Conservation (phyloP, 768 basidiomycete genomes). For the Amylocystis lapponica region DNA sequence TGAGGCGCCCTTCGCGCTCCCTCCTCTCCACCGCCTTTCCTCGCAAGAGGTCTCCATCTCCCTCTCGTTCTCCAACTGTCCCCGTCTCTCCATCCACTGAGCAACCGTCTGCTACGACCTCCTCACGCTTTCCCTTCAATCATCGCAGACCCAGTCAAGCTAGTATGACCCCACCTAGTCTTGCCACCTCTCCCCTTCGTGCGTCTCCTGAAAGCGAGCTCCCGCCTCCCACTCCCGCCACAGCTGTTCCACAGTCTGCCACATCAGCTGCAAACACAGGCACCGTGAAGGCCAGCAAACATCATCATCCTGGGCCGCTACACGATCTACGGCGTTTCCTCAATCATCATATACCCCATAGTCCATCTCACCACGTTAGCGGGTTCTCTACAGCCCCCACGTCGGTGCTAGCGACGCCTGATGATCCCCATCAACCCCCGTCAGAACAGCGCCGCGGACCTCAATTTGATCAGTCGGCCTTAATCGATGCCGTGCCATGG, state of each 20-base stretch:
- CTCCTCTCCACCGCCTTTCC: slow-evolving; percentile 22
- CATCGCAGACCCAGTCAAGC: slow-evolving; percentile 14
- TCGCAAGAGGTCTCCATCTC: slow-evolving; percentile 23
- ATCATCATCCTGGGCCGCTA: slow-evolving; percentile 63
- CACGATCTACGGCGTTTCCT: slow-evolving; percentile 94
- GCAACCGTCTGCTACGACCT: slow-evolving; percentile 13
- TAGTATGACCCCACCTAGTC: slow-evolving; percentile 11
- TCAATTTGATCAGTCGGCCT: slow-evolving; percentile 30
- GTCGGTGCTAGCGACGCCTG: slow-evolving; percentile 23
- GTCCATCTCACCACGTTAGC: slow-evolving; percentile 23
- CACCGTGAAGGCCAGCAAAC: slow-evolving; percentile 16
- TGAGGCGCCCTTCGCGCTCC: slow-evolving; percentile 21
- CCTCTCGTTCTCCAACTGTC: slow-evolving; percentile 14
- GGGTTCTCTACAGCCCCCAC: slow-evolving; percentile 19
- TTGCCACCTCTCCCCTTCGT: slow-evolving; percentile 6
- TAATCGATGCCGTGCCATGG: slow-evolving; percentile 24
- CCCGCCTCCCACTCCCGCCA: slow-evolving; percentile 1
- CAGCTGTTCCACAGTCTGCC: slow-evolving; percentile 6
- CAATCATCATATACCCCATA: slow-evolving; percentile 81
- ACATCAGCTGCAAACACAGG: slow-evolving; percentile 3
- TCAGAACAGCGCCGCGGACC: slow-evolving; percentile 30
- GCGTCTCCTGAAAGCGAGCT: slow-evolving; percentile 10
- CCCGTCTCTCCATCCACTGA: slow-evolving; percentile 12
- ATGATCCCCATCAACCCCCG: slow-evolving; percentile 29
- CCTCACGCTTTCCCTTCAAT: slow-evolving; percentile 17